These are phyloP conservation scores for Xylaria nigripes DNA, from an alignment of 495 filamentous ascomycete species.

Conservation along the genomic window DNA sequence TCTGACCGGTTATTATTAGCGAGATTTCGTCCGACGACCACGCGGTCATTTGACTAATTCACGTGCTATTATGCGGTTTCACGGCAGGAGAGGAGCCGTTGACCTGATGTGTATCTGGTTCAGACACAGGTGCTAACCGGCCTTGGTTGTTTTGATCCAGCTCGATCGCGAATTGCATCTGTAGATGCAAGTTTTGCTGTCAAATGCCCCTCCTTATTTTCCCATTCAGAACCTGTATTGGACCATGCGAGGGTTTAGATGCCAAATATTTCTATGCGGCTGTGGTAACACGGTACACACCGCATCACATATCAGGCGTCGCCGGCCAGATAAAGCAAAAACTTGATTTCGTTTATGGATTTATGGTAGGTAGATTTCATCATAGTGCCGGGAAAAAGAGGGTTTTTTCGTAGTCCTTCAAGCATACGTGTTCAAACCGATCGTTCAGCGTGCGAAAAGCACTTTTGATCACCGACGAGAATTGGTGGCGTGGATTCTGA, in stretches of 20 bases:
- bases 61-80: background rate
- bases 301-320: background rate
- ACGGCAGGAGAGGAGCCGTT: background rate
- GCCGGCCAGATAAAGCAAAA: background rate
- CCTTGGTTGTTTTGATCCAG: background rate
- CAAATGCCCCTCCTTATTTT: background rate
- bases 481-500: background rate
- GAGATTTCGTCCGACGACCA: background rate
- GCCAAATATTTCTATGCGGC: background rate
- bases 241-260: background rate
- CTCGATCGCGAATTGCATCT: background rate
- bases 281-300: background rate
- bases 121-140: background rate
- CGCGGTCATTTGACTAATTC: background rate
- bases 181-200: background rate
- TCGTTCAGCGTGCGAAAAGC: background rate
- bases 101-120: background rate
- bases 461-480: background rate
- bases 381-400: background rate
- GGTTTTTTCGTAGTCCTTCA: background rate
- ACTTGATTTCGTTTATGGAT: background rate
- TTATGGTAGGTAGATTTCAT: background rate
- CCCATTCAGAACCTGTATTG: background rate
- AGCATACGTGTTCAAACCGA: background rate
- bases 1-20: slow-evolving; percentile 6